Evolutionary conservation across 108 stramenopile genomes (phyloP).

Genomic region (Schizochytrium sp.): DNA sequence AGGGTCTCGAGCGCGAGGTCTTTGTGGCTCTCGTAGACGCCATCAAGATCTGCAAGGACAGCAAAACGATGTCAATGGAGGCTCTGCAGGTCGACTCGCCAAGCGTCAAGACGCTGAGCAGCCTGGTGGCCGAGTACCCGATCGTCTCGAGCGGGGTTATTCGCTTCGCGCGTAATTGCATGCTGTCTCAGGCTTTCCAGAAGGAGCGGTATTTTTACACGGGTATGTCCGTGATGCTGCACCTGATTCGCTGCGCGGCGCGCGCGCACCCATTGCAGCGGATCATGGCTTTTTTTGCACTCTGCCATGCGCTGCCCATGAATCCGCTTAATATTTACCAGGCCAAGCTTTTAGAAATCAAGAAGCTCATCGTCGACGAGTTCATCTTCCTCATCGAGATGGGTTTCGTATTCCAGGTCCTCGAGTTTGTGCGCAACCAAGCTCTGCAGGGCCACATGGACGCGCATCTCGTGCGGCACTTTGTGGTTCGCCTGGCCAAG

Average conservation of each 20-base stretch:
- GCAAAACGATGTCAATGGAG: not conserved
- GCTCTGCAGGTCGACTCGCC: not conserved
- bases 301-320: not conserved
- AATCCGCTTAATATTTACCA: not conserved
- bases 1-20: not conserved
- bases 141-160: not conserved
- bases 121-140: not conserved
- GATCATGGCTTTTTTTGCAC: not conserved
- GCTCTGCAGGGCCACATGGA: not conserved
- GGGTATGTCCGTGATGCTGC: not conserved
- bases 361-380: not conserved
- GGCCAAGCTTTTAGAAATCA: constrained; percentile 6
- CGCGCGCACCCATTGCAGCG: constrained; percentile 10
- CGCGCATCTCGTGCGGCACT: not conserved
- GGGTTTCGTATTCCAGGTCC: constrained; percentile 4
- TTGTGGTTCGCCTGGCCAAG: not conserved
- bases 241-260: not conserved
- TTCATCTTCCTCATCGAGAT: not conserved
- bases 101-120: not conserved
- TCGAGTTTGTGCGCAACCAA: not conserved
- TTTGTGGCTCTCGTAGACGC: not conserved
- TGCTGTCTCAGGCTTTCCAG: not conserved
- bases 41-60: not conserved
- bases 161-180: not conserved
- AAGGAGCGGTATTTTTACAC: not conserved